phyloP scores from a whole-genome alignment of 176 grass and related monocot genomes.

The Pontederia crassipes region DNA sequence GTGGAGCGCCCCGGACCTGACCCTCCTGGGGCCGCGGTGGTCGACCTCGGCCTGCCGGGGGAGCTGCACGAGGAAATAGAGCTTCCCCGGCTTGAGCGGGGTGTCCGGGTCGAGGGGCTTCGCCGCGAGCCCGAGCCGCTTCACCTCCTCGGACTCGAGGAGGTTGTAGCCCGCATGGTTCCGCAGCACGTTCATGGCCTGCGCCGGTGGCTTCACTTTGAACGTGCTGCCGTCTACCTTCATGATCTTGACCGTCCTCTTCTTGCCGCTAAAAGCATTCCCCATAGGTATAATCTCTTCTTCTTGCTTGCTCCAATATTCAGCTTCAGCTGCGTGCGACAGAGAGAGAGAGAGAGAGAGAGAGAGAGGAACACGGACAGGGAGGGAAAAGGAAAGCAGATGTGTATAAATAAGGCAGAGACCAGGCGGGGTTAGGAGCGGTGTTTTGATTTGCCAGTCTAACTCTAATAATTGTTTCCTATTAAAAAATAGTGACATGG shows the following conservation, averaged over 20 bases:
- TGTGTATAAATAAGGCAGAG: too few species aligned
- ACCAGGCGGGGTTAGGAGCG: too few species aligned
- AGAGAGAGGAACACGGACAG: too few species aligned
- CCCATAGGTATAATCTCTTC: slow-evolving; percentile 32
- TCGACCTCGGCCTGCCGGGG: slow-evolving; percentile 14
- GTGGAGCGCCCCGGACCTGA: slow-evolving; percentile 72
- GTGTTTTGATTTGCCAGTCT: too few species aligned
- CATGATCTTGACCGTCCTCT: slow-evolving; percentile 78
- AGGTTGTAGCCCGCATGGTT: slow-evolving; percentile 57
- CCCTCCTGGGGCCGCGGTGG: slow-evolving; percentile 27
- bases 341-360: too few species aligned
- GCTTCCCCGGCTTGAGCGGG: slow-evolving; percentile 41
- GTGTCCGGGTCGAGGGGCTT: slow-evolving; percentile 44
- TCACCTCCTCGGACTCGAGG: slow-evolving; percentile 65
- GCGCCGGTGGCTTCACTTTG: slow-evolving; percentile 51
- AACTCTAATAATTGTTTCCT: too few species aligned
- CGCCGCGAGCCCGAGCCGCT: slow-evolving; percentile 50
- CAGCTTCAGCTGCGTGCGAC: too few species aligned
- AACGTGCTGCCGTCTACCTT: slow-evolving; percentile 82
- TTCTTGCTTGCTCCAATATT: too few species aligned
- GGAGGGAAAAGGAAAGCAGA: too few species aligned
- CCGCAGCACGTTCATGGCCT: slow-evolving; percentile 41
- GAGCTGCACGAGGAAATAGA: slow-evolving; percentile 84
- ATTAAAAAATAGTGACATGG: too few species aligned
- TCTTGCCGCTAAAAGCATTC: slow-evolving; percentile 62